Conservation (phyloP, 441 rosid genomes). For the Gossypium schwendimanii region DNA sequence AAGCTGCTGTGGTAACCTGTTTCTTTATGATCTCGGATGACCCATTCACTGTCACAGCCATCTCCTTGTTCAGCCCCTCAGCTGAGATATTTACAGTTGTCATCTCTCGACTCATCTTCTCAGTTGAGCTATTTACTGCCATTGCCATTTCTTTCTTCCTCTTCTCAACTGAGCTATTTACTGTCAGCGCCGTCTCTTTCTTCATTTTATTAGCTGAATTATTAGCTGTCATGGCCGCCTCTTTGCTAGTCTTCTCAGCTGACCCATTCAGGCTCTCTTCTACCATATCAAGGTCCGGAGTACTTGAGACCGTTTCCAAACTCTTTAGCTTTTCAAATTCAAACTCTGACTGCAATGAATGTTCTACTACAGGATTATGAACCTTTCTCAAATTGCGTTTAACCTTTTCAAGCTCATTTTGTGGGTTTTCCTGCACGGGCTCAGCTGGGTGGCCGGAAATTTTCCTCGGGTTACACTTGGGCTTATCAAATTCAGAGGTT, state of each 20-base stretch:
- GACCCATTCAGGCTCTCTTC: constrained; percentile 23
- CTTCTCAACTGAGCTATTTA: constrained; percentile 17
- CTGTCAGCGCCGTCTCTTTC: constrained; percentile 23
- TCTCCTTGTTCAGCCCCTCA: constrained; percentile 30
- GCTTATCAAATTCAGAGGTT: constrained; percentile 58
- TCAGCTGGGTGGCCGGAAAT: constrained; percentile 46
- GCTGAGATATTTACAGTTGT: background rate
- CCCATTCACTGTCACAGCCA: constrained; percentile 17
- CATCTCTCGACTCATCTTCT: constrained; percentile 32
- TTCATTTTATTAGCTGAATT: constrained; percentile 19
- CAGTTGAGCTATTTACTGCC: constrained; percentile 15
- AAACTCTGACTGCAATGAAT: constrained; percentile 43
- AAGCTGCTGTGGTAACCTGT: constrained; percentile 21
- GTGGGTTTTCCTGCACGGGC: constrained; percentile 55
- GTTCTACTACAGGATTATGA: constrained; percentile 61
- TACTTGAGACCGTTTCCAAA: constrained; percentile 36
- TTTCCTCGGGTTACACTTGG: constrained; percentile 58
- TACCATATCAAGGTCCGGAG: constrained; percentile 25
- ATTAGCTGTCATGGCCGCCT: constrained; percentile 15
- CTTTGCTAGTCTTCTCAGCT: constrained; percentile 27
- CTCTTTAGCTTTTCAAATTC: constrained; percentile 56
- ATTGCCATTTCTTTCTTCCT: constrained; percentile 24
- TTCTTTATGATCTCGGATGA: constrained; percentile 25
- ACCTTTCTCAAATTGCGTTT: constrained; percentile 85
- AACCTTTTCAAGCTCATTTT: constrained; percentile 79